Conservation (phyloP, 2,329 filamentous ascomycete genomes). For the Onygena corvina region DNA sequence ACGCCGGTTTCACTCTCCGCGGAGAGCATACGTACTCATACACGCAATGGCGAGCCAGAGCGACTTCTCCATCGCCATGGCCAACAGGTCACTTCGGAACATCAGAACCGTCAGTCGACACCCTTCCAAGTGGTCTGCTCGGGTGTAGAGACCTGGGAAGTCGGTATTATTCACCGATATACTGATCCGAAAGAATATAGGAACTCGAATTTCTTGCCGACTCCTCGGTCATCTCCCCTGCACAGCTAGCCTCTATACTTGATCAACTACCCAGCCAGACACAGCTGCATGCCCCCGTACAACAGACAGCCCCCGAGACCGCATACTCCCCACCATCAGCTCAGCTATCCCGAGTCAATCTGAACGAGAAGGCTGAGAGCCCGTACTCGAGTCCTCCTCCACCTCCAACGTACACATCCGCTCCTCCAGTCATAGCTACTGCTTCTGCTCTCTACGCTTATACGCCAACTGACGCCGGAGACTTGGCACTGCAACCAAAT, state of each 20-base stretch:
- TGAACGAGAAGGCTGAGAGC: conserved; percentile 22
- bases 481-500: conserved; percentile 67
- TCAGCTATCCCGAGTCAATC: conserved; percentile 16
- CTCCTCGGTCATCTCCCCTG: conserved; percentile 62
- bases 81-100: conserved; percentile 73
- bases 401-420: conserved; percentile 43
- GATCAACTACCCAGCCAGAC: conserved; percentile 53
- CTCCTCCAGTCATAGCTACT: conserved; percentile 49
- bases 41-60: conserved; percentile 25
- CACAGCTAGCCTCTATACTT: conserved; percentile 63
- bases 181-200: no score
- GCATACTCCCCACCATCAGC: conserved; percentile 12
- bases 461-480: conserved; percentile 64
- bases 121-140: conserved; percentile 10
- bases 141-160: conserved; percentile 1
- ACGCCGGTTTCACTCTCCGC: background rate
- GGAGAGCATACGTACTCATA: background rate
- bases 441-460: conserved; percentile 79
- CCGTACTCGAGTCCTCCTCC: conserved; percentile 35
- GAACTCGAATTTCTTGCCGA: conserved; percentile 86
- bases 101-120: conserved; percentile 62
- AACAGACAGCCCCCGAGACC: conserved; percentile 14
- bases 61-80: conserved; percentile 43
- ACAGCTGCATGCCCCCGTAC: conserved; percentile 23
- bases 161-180: no score